phyloP scores from a whole-genome alignment of 208 protist genomes.

The Trypanosoma mega region DNA sequence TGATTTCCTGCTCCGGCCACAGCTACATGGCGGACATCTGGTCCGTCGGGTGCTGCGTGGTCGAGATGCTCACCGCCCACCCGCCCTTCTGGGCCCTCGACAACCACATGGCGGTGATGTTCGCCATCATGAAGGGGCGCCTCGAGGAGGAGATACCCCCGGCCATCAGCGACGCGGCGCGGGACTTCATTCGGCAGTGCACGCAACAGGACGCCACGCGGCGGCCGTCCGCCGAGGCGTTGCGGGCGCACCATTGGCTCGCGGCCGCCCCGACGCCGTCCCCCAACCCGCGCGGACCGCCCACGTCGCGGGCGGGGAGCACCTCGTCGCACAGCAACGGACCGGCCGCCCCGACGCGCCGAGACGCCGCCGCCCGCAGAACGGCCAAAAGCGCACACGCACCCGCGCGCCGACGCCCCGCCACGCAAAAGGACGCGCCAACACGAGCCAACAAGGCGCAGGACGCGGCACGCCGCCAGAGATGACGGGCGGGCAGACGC shows the following conservation, averaged over 20 bases:
- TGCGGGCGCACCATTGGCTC: constrained; percentile 78
- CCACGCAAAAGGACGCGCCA: no score
- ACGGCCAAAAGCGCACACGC: no score
- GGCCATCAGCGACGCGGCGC: constrained; percentile 54
- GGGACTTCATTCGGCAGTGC: constrained; percentile 75
- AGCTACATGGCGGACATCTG: constrained; percentile 90
- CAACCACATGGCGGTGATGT: constrained; percentile 92
- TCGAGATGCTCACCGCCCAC: constrained; percentile 89
- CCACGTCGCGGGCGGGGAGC: not conserved
- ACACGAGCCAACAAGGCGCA: no score
- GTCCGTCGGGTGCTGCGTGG: constrained; percentile 90
- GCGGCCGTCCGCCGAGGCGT: constrained; percentile 54
- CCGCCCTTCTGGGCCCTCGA: constrained; percentile 83
- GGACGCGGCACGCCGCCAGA: no score
- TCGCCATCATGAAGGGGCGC: constrained; percentile 81
- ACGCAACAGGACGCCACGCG: constrained; percentile 66
- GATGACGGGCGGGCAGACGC: no score
- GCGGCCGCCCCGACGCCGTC: not conserved
- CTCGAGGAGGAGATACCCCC: constrained; percentile 69
- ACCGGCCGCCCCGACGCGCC: no score
- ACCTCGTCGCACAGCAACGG: no score
- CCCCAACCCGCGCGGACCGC: not conserved
- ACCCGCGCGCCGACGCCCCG: no score
- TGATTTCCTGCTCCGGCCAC: constrained; percentile 89
- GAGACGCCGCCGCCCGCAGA: no score